Evolutionary conservation across 2,329 filamentous ascomycete genomes (phyloP).

Genomic region (Pyrenophora tritici-repentis): DNA sequence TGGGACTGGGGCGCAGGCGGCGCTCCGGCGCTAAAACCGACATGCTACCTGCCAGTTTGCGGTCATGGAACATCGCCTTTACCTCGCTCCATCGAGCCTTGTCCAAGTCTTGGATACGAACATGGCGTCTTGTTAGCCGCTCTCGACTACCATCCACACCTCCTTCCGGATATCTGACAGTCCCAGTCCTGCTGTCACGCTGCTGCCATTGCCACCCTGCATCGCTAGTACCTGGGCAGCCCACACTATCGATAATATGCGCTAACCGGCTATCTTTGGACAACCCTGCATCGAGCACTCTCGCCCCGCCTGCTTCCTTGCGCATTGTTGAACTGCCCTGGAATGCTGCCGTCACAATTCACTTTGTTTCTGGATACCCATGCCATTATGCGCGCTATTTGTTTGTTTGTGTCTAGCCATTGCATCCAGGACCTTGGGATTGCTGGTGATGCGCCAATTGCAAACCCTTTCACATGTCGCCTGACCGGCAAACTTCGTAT

Average conservation of each 20-base stretch:
- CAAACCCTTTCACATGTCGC: not conserved
- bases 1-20: not conserved
- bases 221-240: not conserved
- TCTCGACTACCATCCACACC: too few relatives aligned
- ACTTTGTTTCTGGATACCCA: not conserved
- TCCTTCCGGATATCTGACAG: not conserved
- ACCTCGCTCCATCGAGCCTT: too few relatives aligned
- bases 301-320: slow-evolving; percentile 4
- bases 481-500: slow-evolving; percentile 7
- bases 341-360: not conserved
- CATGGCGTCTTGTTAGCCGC: too few relatives aligned
- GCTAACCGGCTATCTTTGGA: slow-evolving; percentile 5
- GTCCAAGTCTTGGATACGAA: too few relatives aligned
- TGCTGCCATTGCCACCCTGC: slow-evolving; percentile 11
- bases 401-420: too few relatives aligned
- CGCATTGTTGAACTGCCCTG: not conserved
- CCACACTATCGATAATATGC: slow-evolving; percentile 13
- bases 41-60: too few relatives aligned
- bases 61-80: too few relatives aligned
- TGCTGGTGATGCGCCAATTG: not conserved
- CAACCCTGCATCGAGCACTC: slow-evolving; percentile 3
- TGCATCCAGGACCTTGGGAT: not conserved
- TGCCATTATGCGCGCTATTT: too few relatives aligned
- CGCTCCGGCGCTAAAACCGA: not conserved
- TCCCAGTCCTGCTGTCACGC: slow-evolving; percentile 1